Conservation (phyloP, 2,329 filamentous ascomycete species). For the Exophiala mesophila region DNA sequence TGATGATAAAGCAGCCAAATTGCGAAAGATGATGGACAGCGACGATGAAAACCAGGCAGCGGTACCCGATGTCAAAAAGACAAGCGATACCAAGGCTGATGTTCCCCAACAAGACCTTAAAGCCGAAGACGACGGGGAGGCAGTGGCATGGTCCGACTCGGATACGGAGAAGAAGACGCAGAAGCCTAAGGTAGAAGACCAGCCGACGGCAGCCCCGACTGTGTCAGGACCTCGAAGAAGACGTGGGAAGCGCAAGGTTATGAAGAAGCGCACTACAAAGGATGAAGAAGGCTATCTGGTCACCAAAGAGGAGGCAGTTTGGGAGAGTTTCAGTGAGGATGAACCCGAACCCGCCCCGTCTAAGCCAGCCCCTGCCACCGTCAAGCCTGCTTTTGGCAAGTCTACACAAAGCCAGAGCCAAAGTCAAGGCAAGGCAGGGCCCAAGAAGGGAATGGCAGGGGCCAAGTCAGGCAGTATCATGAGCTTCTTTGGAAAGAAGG, state of each 20-base stretch:
- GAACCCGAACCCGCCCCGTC: constrained; percentile 56
- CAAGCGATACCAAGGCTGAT: constrained; percentile 10
- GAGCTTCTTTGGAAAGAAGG: constrained; percentile 84
- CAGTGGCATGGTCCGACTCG: constrained; percentile 35
- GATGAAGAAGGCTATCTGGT: constrained; percentile 91
- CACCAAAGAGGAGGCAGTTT: constrained; percentile 74
- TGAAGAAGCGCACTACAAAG: constrained; percentile 80
- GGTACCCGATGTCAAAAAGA: constrained; percentile 27
- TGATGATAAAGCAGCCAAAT: constrained; percentile 57
- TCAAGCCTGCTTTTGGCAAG: constrained; percentile 43
- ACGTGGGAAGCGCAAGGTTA: constrained; percentile 71
- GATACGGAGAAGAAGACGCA: constrained; percentile 15
- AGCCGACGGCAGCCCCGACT: constrained; percentile 9
- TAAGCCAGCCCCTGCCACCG: constrained; percentile 30
- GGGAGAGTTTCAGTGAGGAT: constrained; percentile 93
- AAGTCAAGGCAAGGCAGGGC: constrained; percentile 18
- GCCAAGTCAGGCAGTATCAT: constrained; percentile 72
- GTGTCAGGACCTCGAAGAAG: constrained; percentile 56
- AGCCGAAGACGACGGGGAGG: constrained; percentile 53
- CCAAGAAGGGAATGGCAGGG: constrained; percentile 26
- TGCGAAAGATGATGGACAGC: constrained; percentile 72
- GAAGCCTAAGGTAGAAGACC: constrained; percentile 15
- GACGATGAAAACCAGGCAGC: constrained; percentile 45
- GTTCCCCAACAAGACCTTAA: constrained; percentile 11
- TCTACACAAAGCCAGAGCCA: constrained; percentile 44